Evolutionary conservation across 768 basidiomycete genomes (phyloP).

Genomic region (Tricholoma sp.): DNA sequence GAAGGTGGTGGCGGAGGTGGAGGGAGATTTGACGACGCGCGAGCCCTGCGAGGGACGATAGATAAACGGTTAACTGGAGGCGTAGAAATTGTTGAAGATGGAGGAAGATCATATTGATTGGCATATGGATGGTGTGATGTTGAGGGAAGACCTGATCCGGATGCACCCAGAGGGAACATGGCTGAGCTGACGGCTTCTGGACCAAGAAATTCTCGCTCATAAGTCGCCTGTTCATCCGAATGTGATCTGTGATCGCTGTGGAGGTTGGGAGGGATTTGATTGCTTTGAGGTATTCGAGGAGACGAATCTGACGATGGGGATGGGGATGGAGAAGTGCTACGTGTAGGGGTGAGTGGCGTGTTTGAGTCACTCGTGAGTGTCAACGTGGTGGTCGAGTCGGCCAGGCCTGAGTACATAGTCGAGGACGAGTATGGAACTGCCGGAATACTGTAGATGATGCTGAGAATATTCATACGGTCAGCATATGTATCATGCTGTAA

Average conservation of each 20-base stretch:
- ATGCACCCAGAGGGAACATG: conserved; percentile 37
- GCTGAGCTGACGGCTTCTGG: conserved; percentile 43
- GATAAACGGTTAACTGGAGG: conserved; percentile 28
- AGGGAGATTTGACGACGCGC: conserved; percentile 54
- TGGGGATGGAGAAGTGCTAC: conserved; percentile 22
- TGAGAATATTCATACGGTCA: conserved; percentile 90
- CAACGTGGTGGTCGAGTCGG: conserved; percentile 12
- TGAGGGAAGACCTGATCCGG: conserved; percentile 27
- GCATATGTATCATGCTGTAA: conserved; percentile 90
- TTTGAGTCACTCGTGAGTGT: conserved; percentile 25
- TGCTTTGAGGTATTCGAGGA: conserved; percentile 33
- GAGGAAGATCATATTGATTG: conserved; percentile 31
- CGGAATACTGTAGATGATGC: conserved; percentile 84
- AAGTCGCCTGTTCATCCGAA: conserved; percentile 10
- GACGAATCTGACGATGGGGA: conserved; percentile 49
- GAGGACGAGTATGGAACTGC: conserved; percentile 63
- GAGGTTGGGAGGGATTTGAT: conserved; percentile 33
- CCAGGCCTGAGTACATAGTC: conserved; percentile 36
- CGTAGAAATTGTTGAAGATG: conserved; percentile 20
- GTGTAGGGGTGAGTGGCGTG: neutral
- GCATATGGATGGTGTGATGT: conserved; percentile 50
- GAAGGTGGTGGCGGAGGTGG: conserved; percentile 63
- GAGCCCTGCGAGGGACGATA: conserved; percentile 39
- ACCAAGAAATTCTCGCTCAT: conserved; percentile 28
- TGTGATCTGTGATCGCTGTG: conserved; percentile 21